Conservation (phyloP, 2,329 filamentous ascomycete genomes). For the Monilinia vaccinii-corymbosi region DNA sequence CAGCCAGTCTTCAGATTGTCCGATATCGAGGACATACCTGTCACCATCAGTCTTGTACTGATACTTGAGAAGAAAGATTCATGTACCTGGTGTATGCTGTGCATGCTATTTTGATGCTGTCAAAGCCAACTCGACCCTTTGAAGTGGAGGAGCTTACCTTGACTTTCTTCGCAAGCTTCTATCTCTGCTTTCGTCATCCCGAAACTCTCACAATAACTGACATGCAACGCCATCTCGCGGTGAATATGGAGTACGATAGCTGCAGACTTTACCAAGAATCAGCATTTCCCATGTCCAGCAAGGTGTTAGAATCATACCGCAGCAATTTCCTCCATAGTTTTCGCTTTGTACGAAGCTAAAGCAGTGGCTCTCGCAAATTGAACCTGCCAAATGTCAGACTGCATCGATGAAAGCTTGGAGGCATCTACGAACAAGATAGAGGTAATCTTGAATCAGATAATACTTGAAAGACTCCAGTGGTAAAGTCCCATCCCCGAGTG, state of each 20-base stretch:
- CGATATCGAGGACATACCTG: conserved; percentile 79
- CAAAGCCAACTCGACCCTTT: not conserved
- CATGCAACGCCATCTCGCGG: conserved; percentile 71
- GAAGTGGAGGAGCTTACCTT: conserved; percentile 41
- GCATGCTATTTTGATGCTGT: conserved; percentile 41
- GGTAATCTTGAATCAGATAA: conserved; percentile 87
- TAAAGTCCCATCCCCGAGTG: conserved; percentile 66
- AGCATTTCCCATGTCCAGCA: not conserved
- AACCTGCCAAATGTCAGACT: conserved; percentile 39
- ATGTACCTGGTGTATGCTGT: conserved; percentile 59
- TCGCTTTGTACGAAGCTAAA: conserved; percentile 76
- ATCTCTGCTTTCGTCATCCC: conserved; percentile 68
- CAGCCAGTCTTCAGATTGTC: conserved; percentile 79
- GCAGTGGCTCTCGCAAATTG: conserved; percentile 86
- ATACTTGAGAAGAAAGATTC: not conserved
- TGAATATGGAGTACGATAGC: conserved; percentile 69
- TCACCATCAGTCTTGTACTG: not conserved
- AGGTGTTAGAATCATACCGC: conserved; percentile 40
- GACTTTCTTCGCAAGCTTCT: conserved; percentile 61
- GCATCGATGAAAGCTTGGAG: not conserved
- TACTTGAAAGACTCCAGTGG: conserved; percentile 71
- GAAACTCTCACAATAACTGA: conserved; percentile 74
- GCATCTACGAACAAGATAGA: conserved; percentile 59
- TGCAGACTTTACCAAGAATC: conserved; percentile 40
- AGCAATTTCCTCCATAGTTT: conserved; percentile 61